Base-by-base conservation (phyloP, 2,329 filamentous ascomycete genomes). In the Aspergillus eucalypticola region DNA sequence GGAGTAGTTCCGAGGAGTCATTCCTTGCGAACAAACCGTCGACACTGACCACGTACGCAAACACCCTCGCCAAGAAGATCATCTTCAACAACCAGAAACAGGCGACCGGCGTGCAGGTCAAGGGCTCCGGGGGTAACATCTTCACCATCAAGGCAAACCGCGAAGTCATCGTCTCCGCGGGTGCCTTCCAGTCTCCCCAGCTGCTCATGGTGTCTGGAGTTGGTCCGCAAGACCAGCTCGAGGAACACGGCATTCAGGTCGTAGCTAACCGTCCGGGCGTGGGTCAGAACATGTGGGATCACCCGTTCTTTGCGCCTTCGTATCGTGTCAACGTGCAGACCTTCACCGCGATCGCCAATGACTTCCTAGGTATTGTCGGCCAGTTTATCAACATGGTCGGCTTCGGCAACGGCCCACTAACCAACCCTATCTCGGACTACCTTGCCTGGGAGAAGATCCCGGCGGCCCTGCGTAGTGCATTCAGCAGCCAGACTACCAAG, bases 131-230 rank as follows among this genome's bases (percentile, higher is more conserved):
- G 4, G 64, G 64, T 13, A 65, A 62, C 8, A 57, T 50, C 0
- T 54, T 63, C 7, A 80, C 69, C 35, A 78, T 86, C 59, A 73
- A 74, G 2, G 82, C 84, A 19, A 79, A 75, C 15, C 76, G 76
- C 29, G 84, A 86, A 63, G 78, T 79, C 5, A 77, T 81, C 41
- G 60, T 87, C 8, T 78, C 82, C 0, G 82, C 79, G 0, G 85
- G 84, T 3, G 75, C 78, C 4, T 83, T 82, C 66, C 83, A 85
- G 64, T 82, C 80, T 15, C 64, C 64, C 0, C 64, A 66, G 51
- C 54, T 66, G 1, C 73, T 85, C 8, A 81, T 83, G 72, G 75
- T 83, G 3, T 82, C 80, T 17, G 83, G 83, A 1, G 69, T 80
- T 53, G 83, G 83, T 0, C 82, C 82, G 2, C 44, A 58, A 4